A percentile compares a stretch with the other conserved stretches of the same genome.
Evolutionary conservation across 2,329 filamentous ascomycete genomes (phyloP).

Genomic region (Capronia epimyces): DNA sequence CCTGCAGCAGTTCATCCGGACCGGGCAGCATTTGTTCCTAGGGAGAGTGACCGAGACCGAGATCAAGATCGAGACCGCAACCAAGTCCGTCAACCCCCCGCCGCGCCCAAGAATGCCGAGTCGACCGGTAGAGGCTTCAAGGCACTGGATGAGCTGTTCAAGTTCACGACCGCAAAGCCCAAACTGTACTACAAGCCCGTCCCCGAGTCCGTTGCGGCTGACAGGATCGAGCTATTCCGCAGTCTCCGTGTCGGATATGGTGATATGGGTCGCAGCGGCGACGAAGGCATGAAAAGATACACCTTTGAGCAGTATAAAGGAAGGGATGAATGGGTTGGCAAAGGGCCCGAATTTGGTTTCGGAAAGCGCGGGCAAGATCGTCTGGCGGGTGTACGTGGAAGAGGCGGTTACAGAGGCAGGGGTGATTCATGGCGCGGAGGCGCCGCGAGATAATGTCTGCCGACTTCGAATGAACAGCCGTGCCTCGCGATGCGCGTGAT

Average conservation of each 20-base stretch:
- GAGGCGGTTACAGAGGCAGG: conserved; percentile 20
- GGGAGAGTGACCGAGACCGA: conserved; percentile 1
- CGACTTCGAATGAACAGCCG: too few species aligned
- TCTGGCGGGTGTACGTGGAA: conserved; percentile 34
- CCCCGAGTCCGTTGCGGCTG: conserved; percentile 56
- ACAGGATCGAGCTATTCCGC: conserved; percentile 58
- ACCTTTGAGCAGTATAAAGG: conserved; percentile 59
- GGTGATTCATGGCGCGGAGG: conserved; percentile 21
- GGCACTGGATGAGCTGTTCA: conserved; percentile 57
- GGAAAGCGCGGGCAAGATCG: conserved; percentile 29
- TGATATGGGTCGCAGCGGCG: conserved; percentile 34
- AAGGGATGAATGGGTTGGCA: conserved; percentile 59
- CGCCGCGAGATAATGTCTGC: conserved; percentile 4
- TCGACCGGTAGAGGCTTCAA: conserved; percentile 43
- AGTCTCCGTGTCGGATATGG: conserved; percentile 36
- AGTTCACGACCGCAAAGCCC: conserved; percentile 56
- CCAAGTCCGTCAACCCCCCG: conserved; percentile 8
- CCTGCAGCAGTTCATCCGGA: conserved; percentile 20
- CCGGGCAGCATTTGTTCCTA: conserved; percentile 14
- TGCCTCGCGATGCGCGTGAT: too few species aligned
- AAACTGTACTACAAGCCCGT: conserved; percentile 64
- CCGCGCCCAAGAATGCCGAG: conserved; percentile 6
- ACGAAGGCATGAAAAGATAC: conserved; percentile 61
- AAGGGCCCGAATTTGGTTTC: conserved; percentile 62
- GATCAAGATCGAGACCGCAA: conserved; percentile 19